Base-by-base conservation (phyloP, 352 stramenopile genomes). In the Globisporangium alternatum region DNA sequence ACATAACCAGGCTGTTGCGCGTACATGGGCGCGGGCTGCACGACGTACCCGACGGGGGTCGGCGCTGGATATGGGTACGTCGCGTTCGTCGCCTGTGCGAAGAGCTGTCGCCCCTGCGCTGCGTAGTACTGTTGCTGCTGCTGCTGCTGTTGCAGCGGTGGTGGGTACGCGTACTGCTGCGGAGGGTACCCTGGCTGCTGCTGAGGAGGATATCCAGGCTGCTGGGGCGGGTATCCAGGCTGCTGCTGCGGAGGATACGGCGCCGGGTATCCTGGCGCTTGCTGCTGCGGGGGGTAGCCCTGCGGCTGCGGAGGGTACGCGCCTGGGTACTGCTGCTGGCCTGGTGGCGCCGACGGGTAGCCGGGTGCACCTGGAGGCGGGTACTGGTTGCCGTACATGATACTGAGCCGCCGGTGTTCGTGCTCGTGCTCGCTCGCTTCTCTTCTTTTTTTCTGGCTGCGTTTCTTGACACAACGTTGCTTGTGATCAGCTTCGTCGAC, bases 41-140 rank as follows among this genome's bases (percentile, higher is more conserved):
- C 51, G 3, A 73, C 68, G 64, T 88, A 87, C 31, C 51, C 68
- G 39, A 63, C 35, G 12, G 45, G 53, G 57, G 56, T 39, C n/a
- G 72, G 65, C 12, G 76, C 57, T 52, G 59, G 47, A 30, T 66
- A 60, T 15, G 61, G 52, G 62, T 83, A 81, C 21, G 47, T 54
- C 8, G 63, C 63, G 5, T 48, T 65, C 10, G 79, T 89, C 7
- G 80, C 83, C 64, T 91, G 80, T 10, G 80, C 80, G 54, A 90
- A 91, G 48, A 91, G 76, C 59, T 82, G 77, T n/a, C 80, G 72
- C 8, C 80, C 79, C 61, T 91, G 83, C 1, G 76, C 74, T 28
- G 83, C 83, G 48, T 91, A 90, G 57, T 89, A 90, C 22, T 75
- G 74, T 61, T 90, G 81, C 7, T 72, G 74, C 31, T 80, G 76